These are phyloP conservation scores for Xerocomellus dryophilus DNA, from an alignment of 768 basidiomycete species.

Conservation along the genomic window DNA sequence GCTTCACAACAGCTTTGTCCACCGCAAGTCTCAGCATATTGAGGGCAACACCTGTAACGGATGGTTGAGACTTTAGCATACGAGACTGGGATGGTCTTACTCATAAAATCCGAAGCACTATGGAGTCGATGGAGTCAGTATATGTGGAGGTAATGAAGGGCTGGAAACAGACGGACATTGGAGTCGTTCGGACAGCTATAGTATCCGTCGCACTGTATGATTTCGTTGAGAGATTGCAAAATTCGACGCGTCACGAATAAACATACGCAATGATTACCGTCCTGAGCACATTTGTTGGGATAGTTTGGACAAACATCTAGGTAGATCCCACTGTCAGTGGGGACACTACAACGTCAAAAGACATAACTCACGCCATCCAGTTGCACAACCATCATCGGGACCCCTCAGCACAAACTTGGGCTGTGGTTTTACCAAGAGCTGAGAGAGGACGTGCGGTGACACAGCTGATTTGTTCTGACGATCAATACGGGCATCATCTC, in stretches of 20 bases:
- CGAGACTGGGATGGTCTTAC: background rate
- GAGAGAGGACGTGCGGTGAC: background rate
- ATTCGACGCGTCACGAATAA: no score
- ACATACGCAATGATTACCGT: constrained; percentile 22
- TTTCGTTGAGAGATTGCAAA: background rate
- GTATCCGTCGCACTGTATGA: constrained; percentile 9
- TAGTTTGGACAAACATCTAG: constrained; percentile 21
- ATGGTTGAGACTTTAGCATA: background rate
- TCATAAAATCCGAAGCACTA: constrained; percentile 9
- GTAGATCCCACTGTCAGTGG: background rate
- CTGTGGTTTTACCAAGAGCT: constrained; percentile 11
- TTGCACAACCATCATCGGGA: constrained; percentile 4
- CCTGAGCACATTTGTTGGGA: constrained; percentile 14
- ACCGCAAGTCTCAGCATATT: constrained; percentile 8
- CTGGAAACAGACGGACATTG: constrained; percentile 7
- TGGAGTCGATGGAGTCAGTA: background rate
- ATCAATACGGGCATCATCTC: background rate
- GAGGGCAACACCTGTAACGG: constrained; percentile 18
- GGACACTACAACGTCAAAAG: background rate
- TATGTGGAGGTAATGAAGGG: background rate
- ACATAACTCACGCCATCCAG: constrained; percentile 14
- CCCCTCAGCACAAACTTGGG: constrained; percentile 10
- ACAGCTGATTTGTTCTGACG: constrained; percentile 6
- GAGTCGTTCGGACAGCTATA: constrained; percentile 13
- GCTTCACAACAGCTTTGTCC: constrained; percentile 9